phyloP scores from a whole-genome alignment of 257 asterid species.

The Ehretia macrophylla region DNA sequence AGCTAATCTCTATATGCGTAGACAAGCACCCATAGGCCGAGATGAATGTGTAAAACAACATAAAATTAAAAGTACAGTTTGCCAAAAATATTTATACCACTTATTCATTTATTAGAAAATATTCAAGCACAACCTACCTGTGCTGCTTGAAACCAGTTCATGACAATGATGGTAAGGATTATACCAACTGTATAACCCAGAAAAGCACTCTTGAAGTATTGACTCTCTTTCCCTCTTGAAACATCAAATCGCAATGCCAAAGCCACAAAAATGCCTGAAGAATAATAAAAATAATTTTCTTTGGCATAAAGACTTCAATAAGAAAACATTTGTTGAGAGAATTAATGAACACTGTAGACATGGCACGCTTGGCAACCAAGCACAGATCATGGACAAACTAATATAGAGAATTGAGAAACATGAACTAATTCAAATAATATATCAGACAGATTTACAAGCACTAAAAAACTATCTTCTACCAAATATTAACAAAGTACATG shows the following conservation, averaged over 20 bases:
- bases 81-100: not conserved
- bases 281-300: not conserved
- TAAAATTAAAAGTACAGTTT: not conserved
- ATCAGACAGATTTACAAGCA: no score
- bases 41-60: not conserved
- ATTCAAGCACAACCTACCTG: slow-evolving; percentile 47
- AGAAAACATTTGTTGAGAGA: no score
- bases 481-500: no score
- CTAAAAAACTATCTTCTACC: no score
- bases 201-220: slow-evolving; percentile 88
- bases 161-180: slow-evolving; percentile 67
- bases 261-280: slow-evolving; percentile 94
- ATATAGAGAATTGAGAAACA: no score
- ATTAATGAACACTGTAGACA: no score
- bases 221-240: slow-evolving; percentile 71
- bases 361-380: no score
- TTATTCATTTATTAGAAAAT: not conserved
- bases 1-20: not conserved
- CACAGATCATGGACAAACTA: no score
- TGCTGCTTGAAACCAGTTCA: slow-evolving; percentile 99
- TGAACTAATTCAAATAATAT: no score
- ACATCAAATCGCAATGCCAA: slow-evolving; percentile 92
- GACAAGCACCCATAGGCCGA: not conserved
- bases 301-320: not conserved
- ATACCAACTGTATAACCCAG: slow-evolving; percentile 73